Conservation (phyloP, 805 yeast genomes). For the Monosporozyma unispora region DNA sequence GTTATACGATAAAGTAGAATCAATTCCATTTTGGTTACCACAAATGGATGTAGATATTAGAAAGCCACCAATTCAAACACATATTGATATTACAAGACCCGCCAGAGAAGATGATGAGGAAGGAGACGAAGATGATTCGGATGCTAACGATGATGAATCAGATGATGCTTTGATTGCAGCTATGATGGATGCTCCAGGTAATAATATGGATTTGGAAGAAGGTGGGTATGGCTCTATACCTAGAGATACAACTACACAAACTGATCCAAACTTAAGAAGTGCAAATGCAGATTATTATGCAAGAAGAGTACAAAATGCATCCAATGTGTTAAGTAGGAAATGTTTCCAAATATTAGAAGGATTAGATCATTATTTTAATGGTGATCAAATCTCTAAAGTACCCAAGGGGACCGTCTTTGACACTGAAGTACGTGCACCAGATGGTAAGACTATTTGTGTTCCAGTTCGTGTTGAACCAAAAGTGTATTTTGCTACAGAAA, state of each 20-base stretch:
- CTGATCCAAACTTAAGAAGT: constrained; percentile 7
- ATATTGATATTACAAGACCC: constrained; percentile 38
- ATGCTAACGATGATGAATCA: constrained; percentile 31
- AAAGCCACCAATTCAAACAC: constrained; percentile 52
- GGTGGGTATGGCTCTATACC: constrained; percentile 39
- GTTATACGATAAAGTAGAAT: constrained; percentile 69
- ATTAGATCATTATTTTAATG: constrained; percentile 42
- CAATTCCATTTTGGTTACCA: constrained; percentile 95
- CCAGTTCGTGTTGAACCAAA: constrained; percentile 97
- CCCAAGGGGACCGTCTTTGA: constrained; percentile 60
- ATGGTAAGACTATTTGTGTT: constrained; percentile 81
- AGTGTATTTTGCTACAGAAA: constrained; percentile 96
- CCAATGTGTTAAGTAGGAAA: constrained; percentile 13
- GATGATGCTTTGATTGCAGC: constrained; percentile 27
- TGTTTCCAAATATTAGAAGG: constrained; percentile 17
- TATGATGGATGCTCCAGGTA: constrained; percentile 38
- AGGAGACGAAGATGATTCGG: constrained; percentile 25
- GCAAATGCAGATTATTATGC: constrained; percentile 29
- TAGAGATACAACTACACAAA: constrained; percentile 4
- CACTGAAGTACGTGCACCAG: constrained; percentile 57
- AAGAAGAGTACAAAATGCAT: constrained; percentile 15
- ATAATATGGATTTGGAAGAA: constrained; percentile 64
- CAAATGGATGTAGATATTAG: constrained; percentile 95
- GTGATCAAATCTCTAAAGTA: constrained; percentile 43
- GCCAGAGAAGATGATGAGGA: constrained; percentile 15